A percentile compares a stretch with the other conserved stretches of the same genome.
Evolutionary conservation across 176 grass and related monocot species (phyloP).

Genomic region (Oropetium thomaeum): DNA sequence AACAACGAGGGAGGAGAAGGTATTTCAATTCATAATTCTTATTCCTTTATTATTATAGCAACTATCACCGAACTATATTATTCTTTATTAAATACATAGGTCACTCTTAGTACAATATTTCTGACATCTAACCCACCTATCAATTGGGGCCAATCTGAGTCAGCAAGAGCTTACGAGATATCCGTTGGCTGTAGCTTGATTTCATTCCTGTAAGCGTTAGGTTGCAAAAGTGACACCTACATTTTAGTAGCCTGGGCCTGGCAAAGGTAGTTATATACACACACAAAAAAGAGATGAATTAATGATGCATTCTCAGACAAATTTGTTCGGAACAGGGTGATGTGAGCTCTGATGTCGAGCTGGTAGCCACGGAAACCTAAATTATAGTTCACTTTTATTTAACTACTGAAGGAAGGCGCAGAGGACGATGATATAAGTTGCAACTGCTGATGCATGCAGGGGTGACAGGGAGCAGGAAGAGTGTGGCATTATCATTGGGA

Average conservation of each 20-base stretch:
- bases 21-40: too few relatives aligned
- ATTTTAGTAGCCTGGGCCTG: background rate
- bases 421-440: background rate
- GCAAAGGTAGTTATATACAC: background rate
- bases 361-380: conserved; percentile 10
- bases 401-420: background rate
- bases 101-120: too few relatives aligned
- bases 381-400: background rate
- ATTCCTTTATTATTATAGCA: too few relatives aligned
- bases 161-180: background rate
- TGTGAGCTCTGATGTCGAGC: background rate
- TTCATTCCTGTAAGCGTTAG: conserved; percentile 15
- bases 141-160: conserved; percentile 20
- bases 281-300: background rate
- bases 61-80: too few relatives aligned
- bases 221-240: conserved; percentile 13
- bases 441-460: conserved; percentile 23
- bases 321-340: conserved; percentile 16
- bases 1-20: too few relatives aligned
- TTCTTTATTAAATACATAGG: too few relatives aligned
- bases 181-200: background rate
- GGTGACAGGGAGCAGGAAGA: conserved; percentile 26
- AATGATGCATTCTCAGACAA: conserved; percentile 20
- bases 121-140: background rate
- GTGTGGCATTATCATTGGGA: conserved; percentile 16